A percentile compares a stretch with the other conserved stretches of the same genome.
Conservation (phyloP, 257 asterid genomes). For the Mitragyna speciosa region DNA sequence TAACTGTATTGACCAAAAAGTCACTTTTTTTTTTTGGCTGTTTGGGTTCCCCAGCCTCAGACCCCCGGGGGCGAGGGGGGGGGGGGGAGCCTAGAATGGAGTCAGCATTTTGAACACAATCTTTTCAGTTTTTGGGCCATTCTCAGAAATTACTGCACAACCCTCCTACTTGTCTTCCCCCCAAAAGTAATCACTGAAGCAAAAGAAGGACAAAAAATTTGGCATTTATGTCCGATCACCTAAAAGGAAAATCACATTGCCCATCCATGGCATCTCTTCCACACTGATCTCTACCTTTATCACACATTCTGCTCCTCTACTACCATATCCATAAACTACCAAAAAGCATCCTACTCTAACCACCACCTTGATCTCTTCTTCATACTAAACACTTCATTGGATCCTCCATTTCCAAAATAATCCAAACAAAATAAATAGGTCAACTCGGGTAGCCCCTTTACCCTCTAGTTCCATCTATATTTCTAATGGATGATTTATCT, state of each 20-base stretch:
- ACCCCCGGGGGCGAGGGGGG: no score
- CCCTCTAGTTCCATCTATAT: not conserved
- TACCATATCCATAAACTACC: not conserved
- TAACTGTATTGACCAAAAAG: not conserved
- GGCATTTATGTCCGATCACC: no score
- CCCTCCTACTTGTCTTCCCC: no score
- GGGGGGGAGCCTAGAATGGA: not conserved
- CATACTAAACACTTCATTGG: not conserved
- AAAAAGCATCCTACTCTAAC: not conserved
- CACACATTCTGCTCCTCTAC: not conserved
- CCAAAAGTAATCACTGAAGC: not conserved
- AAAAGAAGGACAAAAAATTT: not conserved
- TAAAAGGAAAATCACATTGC: not conserved
- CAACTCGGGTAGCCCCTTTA: not conserved
- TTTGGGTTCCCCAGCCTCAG: no score
- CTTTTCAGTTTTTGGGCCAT: not conserved
- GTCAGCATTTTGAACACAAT: not conserved
- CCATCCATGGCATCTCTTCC: not conserved
- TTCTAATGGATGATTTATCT: not conserved
- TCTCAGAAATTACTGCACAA: slow-evolving; percentile 2
- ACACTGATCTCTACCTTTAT: not conserved
- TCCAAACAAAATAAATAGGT: not conserved
- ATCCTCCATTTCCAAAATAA: not conserved
- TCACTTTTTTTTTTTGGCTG: no score
- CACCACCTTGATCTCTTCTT: not conserved